Evolutionary conservation across 2,329 filamentous ascomycete genomes (phyloP).

Genomic region (Stagonosporopsis tanaceti): DNA sequence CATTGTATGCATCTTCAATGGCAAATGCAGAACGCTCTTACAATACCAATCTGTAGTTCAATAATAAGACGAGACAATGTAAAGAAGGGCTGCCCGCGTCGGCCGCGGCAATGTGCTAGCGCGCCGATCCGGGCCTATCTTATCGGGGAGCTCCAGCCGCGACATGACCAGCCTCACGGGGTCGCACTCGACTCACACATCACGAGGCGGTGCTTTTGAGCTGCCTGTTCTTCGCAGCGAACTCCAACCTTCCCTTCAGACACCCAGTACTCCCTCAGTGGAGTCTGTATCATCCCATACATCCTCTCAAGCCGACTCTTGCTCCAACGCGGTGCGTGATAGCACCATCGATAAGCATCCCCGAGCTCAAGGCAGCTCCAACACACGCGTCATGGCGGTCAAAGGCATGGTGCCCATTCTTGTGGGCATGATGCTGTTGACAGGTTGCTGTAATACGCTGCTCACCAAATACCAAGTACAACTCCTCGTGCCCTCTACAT

Average conservation of each 20-base stretch:
- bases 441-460: constrained; percentile 95
- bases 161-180: constrained; percentile 42
- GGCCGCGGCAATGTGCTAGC: constrained; percentile 16
- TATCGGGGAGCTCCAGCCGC: constrained; percentile 33
- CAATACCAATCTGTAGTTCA: constrained; percentile 1
- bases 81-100: not conserved
- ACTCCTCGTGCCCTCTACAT: not conserved
- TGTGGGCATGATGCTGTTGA: constrained; percentile 95
- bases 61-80: constrained; percentile 1
- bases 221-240: constrained; percentile 25
- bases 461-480: constrained; percentile 92
- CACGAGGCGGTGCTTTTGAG: constrained; percentile 36
- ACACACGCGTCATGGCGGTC: constrained; percentile 67
- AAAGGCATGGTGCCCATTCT: constrained; percentile 80
- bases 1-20: not conserved
- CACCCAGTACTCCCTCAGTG: not conserved
- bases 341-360: constrained; percentile 6
- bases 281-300: not conserved
- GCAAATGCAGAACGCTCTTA: not conserved
- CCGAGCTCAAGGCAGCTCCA: constrained; percentile 14
- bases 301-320: constrained; percentile 6
- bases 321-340: not conserved
- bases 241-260: not conserved
- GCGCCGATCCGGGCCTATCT: constrained; percentile 19
- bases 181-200: constrained; percentile 33